Percentiles rank a stretch among this genome's conserved stretches.
phyloP scores from a whole-genome alignment of 1,284 basidiomycete genomes.

The Sporisorium reilianum region DNA sequence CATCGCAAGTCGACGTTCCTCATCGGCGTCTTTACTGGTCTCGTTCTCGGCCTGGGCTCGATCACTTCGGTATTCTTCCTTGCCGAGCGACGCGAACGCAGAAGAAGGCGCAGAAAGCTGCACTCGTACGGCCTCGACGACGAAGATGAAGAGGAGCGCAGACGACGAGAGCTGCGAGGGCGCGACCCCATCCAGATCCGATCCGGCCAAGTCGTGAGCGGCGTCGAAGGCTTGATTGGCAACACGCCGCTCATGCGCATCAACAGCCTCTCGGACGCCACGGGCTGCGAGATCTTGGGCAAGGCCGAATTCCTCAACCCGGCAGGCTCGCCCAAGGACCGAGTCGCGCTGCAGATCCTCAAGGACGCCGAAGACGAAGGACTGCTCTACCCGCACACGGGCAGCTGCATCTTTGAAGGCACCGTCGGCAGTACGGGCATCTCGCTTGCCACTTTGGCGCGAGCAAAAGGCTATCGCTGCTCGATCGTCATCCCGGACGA shows the following conservation, averaged over 20 bases:
- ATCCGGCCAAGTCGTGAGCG: conserved; percentile 56
- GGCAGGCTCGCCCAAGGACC: conserved; percentile 96
- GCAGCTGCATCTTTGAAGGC: conserved; percentile 95
- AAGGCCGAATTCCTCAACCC: conserved; percentile 98
- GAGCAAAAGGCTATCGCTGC: conserved; percentile 75
- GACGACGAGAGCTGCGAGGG: conserved; percentile 28
- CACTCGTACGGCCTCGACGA: conserved; percentile 37
- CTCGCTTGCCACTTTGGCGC: conserved; percentile 84
- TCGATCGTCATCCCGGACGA: conserved; percentile 70
- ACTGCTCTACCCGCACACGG: conserved; percentile 84
- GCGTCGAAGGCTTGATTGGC: conserved; percentile 70
- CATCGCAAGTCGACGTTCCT: conserved; percentile 56
- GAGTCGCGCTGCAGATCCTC: conserved; percentile 84
- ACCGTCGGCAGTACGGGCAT: conserved; percentile 98
- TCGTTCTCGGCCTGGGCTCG: conserved; percentile 59
- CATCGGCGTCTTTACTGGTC: conserved; percentile 59
- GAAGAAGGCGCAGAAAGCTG: conserved; percentile 35
- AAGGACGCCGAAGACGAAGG: conserved; percentile 88
- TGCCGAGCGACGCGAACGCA: conserved; percentile 47
- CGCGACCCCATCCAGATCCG: conserved; percentile 46
- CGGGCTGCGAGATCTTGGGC: conserved; percentile 95
- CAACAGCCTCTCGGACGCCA: conserved; percentile 85
- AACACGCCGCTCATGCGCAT: conserved; percentile 95
- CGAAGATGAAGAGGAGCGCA: conserved; percentile 45
- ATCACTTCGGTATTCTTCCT: conserved; percentile 58